Conservation (phyloP, 441 rosid species). For the Eugenia klotzschiana region DNA sequence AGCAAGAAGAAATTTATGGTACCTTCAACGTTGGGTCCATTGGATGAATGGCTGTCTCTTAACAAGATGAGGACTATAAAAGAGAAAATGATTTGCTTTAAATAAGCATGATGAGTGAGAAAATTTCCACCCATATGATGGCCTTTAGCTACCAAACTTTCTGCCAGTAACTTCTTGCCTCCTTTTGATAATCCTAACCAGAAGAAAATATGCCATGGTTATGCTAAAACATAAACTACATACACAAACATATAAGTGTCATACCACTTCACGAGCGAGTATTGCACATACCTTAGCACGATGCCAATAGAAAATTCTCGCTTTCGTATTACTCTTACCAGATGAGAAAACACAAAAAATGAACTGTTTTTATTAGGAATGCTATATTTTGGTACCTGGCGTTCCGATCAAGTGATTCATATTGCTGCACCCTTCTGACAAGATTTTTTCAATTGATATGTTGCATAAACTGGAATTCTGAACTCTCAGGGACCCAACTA, state of each 20-base stretch:
- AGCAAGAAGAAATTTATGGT: not conserved
- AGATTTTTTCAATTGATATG: not conserved
- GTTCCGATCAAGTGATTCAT: not conserved
- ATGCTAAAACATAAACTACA: not conserved
- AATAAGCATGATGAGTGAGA: constrained; percentile 12
- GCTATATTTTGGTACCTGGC: not conserved
- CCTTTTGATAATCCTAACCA: not conserved
- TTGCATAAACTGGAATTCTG: not conserved
- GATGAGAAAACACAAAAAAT: not conserved
- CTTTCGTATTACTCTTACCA: not conserved
- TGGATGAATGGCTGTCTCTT: constrained; percentile 26
- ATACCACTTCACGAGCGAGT: not conserved
- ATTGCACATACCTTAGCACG: not conserved
- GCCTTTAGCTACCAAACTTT: constrained; percentile 4
- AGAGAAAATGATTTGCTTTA: constrained; percentile 17
- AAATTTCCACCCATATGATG: constrained; percentile 12
- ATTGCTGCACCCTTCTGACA: not conserved
- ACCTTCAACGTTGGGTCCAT: constrained; percentile 70
- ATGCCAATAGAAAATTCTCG: not conserved
- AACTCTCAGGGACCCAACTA: not conserved
- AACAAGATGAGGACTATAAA: constrained; percentile 23
- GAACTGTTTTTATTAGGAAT: not conserved
- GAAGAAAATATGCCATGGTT: not conserved
- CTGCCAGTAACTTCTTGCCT: not conserved
- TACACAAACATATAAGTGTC: not conserved